Base-by-base conservation (phyloP, 768 basidiomycete species). In the Galerina sulciceps region DNA sequence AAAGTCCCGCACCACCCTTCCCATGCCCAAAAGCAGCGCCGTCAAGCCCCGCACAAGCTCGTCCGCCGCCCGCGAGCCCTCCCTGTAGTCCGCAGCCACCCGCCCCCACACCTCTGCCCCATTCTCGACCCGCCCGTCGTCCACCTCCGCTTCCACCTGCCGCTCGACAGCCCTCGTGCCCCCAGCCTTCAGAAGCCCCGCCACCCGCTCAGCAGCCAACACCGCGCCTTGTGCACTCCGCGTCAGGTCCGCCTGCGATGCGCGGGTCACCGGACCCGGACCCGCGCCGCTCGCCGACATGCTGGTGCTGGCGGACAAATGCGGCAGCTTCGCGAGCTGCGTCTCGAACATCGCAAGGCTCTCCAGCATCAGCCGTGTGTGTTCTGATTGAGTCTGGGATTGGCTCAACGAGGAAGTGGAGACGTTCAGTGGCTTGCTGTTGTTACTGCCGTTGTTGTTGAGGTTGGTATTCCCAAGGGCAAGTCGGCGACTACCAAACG, bases 11-110 rank as follows among this genome's bases (percentile, higher is more conserved):
- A 93, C 69, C 10, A 89, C 78, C 69, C 83, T 84, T 34, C 93
- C 91, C 6, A 89, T 79, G 34, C 89, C 88, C n/a, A 93, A 74
- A 62, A 94, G 71, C 58, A 94, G 84, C 41, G 85, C 87, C 8
- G 92, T 94, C 69, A 91, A 76, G 6, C 85, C 86, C 54, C 93
- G 76, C 3, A 93, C 87, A 45, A 93, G 76, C 69, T 94, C 92
- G 68, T 94, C 93, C 59, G 89, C 89, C 54, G 85, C 81, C 65
- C 88, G 78, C 62, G 90, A 62, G 51, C 84, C 81, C 52, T 94
- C 92, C 37, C 91, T 75, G 64, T 85, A 90, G 62, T 94, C 91
- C 9, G 80, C 81, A 0, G 89, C 88, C 5, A 93, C 81, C 46
- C 79, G 75, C 53, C 81, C 76, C 91, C 91, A 93, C 26, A 91